Evolutionary conservation across 2,329 filamentous ascomycete species (phyloP).

Genomic region (Polychaeton citri): DNA sequence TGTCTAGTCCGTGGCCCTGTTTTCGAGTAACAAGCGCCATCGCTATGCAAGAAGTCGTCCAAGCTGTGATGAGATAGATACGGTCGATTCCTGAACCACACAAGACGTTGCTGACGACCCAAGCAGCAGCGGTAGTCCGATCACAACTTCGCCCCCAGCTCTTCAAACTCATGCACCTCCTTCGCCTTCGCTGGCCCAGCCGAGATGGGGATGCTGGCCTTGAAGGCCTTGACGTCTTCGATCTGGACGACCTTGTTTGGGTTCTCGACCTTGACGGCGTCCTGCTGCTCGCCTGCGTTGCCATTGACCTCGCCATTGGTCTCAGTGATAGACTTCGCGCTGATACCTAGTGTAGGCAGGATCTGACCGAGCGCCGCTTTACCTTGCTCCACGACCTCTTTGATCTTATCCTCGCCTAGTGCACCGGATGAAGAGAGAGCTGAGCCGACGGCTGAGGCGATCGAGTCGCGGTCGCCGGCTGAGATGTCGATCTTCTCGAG

Average conservation of each 20-base stretch:
- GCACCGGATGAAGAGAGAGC: conserved; percentile 21
- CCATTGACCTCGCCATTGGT: conserved; percentile 20
- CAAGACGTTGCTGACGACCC: no score
- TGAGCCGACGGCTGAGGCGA: conserved; percentile 17
- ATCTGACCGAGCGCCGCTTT: conserved; percentile 34
- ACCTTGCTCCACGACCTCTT: conserved; percentile 36
- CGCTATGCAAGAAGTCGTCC: no score
- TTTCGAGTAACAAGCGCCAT: no score
- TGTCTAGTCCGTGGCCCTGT: no score
- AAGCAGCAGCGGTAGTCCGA: no score
- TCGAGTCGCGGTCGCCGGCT: conserved; percentile 25
- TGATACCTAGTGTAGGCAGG: conserved; percentile 31
- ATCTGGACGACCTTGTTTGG: conserved; percentile 49
- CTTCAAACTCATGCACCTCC: conserved; percentile 74
- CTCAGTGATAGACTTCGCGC: conserved; percentile 10
- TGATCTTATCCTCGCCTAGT: conserved; percentile 35
- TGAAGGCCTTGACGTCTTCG: conserved; percentile 67
- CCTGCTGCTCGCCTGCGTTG: conserved; percentile 33
- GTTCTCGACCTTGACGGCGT: no score
- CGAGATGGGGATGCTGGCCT: conserved; percentile 59
- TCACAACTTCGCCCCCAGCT: conserved; percentile 63
- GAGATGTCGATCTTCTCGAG: conserved; percentile 34
- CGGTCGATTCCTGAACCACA: no score
- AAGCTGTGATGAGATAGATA: no score
- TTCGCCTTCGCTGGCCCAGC: conserved; percentile 58